Base-by-base conservation (phyloP, 257 asterid genomes). In the Forsythia viridissima region DNA sequence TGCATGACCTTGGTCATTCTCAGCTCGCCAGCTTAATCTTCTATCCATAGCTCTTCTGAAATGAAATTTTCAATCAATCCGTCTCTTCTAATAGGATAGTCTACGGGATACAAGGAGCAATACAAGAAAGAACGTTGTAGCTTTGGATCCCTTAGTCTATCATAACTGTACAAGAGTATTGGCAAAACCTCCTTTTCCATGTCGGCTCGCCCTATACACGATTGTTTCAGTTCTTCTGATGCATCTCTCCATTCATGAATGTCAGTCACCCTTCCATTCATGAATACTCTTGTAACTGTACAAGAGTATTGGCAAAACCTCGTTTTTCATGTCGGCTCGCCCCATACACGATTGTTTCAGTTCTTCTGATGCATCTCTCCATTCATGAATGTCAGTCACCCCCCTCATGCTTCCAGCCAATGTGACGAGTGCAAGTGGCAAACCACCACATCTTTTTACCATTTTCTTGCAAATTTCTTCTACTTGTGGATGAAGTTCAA, bases 101-200 rank as follows among this genome's bases (percentile, higher is more conserved):
- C 83, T 72, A 76, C 77, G 3, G 85, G 85, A 72, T 84, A 81
- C 67, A 84, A 36, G 30, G 80, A 84, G 71, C 88, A 81, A 16
- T 76, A 81, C 81, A 81, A n/a, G 37, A 84, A 81, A 15, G 80
- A 81, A 4, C 2, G 13, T 43, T 78, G 70, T 55, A 78, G 36
- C 5, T 57, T 37, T 74, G 67, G 37, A 74, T 8, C 36, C 10
- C 13, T 74, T 13, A 67, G 34, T 12, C 6, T 38, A 7, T 82
- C 34, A n/a, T n/a, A n/a, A n/a, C n/a, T n/a, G n/a, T n/a, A n/a
- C n/a, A n/a, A n/a, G n/a, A n/a, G n/a, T n/a, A n/a, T n/a, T n/a
- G n/a, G n/a, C n/a, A n/a, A n/a, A n/a, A n/a, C n/a, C n/a, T n/a
- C n/a, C n/a, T n/a, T n/a, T n/a, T n/a, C n/a, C n/a, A n/a, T n/a